These are phyloP conservation scores for Metschnikowia kofuensis DNA, from an alignment of 805 yeast species.

Conservation along the genomic window DNA sequence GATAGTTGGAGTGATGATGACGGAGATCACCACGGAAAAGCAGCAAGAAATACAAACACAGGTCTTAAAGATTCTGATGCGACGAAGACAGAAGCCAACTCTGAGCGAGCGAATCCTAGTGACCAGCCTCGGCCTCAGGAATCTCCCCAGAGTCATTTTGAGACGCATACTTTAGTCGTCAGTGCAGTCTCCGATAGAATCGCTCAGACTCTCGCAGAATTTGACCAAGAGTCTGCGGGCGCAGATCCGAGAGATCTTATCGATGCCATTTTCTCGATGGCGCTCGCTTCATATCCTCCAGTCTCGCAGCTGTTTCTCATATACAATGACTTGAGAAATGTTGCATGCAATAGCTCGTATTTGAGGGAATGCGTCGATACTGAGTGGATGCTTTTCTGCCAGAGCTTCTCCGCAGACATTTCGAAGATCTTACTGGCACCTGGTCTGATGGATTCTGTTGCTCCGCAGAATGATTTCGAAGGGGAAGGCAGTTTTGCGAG, in stretches of 20 bases:
- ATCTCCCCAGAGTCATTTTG: neutral
- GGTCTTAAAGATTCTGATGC: too few relatives aligned
- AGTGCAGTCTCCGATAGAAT: constrained; percentile 22
- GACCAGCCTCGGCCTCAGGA: neutral
- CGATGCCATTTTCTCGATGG: constrained; percentile 29
- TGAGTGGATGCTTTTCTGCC: constrained; percentile 21
- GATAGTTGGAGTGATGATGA: constrained; percentile 17
- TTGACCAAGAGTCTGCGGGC: constrained; percentile 18
- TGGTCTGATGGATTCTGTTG: constrained; percentile 15
- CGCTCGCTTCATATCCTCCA: constrained; percentile 32
- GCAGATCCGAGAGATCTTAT: constrained; percentile 21
- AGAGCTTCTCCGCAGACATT: constrained; percentile 20
- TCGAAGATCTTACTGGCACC: constrained; percentile 15
- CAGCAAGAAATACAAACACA: neutral
- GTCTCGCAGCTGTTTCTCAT: constrained; percentile 31
- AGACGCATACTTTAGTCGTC: neutral
- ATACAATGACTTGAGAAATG: constrained; percentile 32
- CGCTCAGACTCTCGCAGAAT: constrained; percentile 23
- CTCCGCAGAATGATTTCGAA: constrained; percentile 8
- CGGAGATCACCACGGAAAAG: neutral
- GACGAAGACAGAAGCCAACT: neutral
- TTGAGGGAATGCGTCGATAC: constrained; percentile 18
- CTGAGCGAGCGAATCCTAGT: neutral
- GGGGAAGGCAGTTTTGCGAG: constrained; percentile 13
- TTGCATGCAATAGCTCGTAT: constrained; percentile 15